A percentile compares a stretch with the other conserved stretches of the same genome.
phyloP scores from a whole-genome alignment of 2,329 filamentous ascomycete species.

The Septoria petroselini region DNA sequence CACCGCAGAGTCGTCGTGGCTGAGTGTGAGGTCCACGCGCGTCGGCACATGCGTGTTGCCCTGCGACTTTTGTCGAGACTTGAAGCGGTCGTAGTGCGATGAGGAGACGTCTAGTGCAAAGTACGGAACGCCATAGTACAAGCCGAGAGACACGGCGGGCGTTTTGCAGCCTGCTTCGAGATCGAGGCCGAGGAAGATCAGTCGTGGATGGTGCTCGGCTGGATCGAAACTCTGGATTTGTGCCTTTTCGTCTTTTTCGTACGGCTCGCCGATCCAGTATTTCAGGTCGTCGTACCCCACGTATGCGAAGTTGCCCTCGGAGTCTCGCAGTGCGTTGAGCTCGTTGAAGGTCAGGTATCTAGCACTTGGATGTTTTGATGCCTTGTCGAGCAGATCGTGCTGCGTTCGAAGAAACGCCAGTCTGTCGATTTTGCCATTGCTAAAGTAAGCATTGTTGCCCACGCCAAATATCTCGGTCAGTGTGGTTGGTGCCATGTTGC shows the following conservation, averaged over 20 bases:
- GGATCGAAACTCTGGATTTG: slow-evolving; percentile 24
- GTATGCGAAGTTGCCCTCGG: slow-evolving; percentile 19
- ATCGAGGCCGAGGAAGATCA: slow-evolving; percentile 27
- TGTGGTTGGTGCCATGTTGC: slow-evolving; percentile 18
- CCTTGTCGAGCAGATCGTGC: slow-evolving; percentile 23
- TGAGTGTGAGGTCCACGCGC: slow-evolving; percentile 24
- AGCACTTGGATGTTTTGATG: slow-evolving; percentile 23
- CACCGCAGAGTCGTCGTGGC: slow-evolving; percentile 23
- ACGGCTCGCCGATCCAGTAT: slow-evolving; percentile 23
- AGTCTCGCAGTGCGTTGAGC: slow-evolving; percentile 22
- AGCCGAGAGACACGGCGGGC: slow-evolving; percentile 19
- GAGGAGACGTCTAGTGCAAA: slow-evolving; percentile 26
- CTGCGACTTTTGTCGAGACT: slow-evolving; percentile 16
- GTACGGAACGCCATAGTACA: slow-evolving; percentile 24
- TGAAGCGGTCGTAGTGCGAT: slow-evolving; percentile 21
- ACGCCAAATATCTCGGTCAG: slow-evolving; percentile 23
- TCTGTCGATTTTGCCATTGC: slow-evolving; percentile 22
- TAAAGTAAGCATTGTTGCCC: slow-evolving; percentile 27
- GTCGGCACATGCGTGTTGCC: slow-evolving; percentile 20
- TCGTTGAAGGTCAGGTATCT: slow-evolving; percentile 25
- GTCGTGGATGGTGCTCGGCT: slow-evolving; percentile 21
- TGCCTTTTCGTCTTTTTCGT: slow-evolving; percentile 22
- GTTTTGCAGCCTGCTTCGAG: slow-evolving; percentile 20
- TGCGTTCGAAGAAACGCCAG: slow-evolving; percentile 24
- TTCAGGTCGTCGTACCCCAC: slow-evolving; percentile 19